Conservation (phyloP, 202 grass and related monocot species). For the Setaria italica region DNA sequence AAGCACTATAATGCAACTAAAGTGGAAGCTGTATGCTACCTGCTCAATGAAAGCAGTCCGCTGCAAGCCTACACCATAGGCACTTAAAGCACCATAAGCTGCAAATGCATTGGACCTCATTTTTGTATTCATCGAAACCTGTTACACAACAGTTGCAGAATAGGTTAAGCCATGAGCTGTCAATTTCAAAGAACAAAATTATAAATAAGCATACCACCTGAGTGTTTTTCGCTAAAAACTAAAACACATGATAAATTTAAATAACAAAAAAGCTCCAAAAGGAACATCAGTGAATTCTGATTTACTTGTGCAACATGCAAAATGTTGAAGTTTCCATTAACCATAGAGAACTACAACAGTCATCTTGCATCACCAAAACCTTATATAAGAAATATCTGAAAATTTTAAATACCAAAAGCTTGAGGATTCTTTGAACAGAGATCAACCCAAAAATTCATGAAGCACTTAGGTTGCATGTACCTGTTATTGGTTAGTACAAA, state of each 20-base stretch:
- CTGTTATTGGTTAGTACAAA: neutral
- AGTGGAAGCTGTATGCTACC: conserved; percentile 53
- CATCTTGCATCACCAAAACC: conserved; percentile 21
- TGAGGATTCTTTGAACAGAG: neutral
- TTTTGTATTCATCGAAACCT: conserved; percentile 95
- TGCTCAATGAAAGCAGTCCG: conserved; percentile 96
- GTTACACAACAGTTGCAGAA: conserved; percentile 47
- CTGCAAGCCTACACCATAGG: conserved; percentile 84
- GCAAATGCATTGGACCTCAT: conserved; percentile 98
- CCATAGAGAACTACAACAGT: conserved; percentile 20
- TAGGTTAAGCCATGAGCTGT: conserved; percentile 26
- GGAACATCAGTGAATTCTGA: neutral
- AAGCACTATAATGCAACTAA: conserved; percentile 41
- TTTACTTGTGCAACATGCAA: conserved; percentile 20
- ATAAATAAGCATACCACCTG: neutral
- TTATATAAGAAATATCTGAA: conserved; percentile 12
- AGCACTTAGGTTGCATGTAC: neutral
- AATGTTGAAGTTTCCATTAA: conserved; percentile 15
- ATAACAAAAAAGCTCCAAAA: conserved; percentile 20
- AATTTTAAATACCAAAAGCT: conserved; percentile 3
- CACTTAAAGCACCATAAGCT: conserved; percentile 92
- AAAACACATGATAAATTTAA: conserved; percentile 30
- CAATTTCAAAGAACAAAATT: conserved; percentile 26
- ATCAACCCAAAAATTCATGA: neutral
- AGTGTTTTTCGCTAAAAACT: neutral